phyloP scores from a whole-genome alignment of 257 asterid genomes.

The Anisodus tanguticus region DNA sequence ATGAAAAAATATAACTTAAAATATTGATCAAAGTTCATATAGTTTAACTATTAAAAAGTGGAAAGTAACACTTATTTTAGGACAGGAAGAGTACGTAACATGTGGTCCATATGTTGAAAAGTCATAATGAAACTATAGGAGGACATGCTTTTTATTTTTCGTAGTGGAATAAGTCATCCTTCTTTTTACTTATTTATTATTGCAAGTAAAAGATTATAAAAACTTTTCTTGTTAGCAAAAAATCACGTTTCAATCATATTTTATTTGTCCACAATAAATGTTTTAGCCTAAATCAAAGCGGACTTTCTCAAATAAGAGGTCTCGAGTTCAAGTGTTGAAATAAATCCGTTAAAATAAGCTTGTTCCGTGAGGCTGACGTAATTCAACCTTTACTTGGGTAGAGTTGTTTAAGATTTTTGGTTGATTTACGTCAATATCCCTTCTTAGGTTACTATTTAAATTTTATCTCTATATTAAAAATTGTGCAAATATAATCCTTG shows the following conservation, averaged over 20 bases:
- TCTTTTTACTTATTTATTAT: neutral
- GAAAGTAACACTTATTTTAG: too few species aligned
- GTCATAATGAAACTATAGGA: neutral
- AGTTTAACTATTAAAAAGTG: too few species aligned
- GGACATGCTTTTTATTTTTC: neutral
- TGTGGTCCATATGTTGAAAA: neutral
- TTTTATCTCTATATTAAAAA: too few species aligned
- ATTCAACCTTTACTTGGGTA: too few species aligned
- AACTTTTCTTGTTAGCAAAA: neutral
- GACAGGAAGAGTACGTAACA: too few species aligned
- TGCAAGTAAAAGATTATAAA: neutral
- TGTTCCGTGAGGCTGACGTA: too few species aligned
- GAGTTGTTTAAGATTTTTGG: too few species aligned
- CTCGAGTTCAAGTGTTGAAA: neutral
- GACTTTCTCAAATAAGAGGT: accelerated
- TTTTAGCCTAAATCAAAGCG: neutral
- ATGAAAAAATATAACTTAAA: too few species aligned
- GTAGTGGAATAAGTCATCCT: neutral
- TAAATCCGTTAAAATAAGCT: neutral
- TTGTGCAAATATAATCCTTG: too few species aligned
- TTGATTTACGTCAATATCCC: too few species aligned
- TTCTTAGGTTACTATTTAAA: too few species aligned
- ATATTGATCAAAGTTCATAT: too few species aligned
- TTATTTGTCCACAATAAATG: neutral
- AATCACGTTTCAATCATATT: neutral